Conservation (phyloP, 257 asterid species). For the Schizonepeta tenuifolia region DNA sequence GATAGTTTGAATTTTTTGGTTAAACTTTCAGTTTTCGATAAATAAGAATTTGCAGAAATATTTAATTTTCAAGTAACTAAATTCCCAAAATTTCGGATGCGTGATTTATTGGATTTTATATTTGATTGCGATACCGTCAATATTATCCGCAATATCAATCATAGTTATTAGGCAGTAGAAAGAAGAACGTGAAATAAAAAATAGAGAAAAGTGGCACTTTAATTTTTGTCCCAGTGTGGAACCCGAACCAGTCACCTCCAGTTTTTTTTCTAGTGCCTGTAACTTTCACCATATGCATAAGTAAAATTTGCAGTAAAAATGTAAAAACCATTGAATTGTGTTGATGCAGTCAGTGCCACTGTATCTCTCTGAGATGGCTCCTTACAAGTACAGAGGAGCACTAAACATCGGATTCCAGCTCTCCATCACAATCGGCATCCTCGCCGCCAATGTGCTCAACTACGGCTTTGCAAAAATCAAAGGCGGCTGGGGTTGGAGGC, state of each 20-base stretch:
- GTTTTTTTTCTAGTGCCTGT: too few relatives aligned
- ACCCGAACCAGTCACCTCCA: background rate
- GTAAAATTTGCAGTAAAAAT: background rate
- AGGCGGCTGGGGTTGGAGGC: slow-evolving; percentile 75
- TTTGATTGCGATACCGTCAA: too few relatives aligned
- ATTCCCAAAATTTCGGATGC: background rate
- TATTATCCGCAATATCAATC: background rate
- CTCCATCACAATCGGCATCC: slow-evolving; percentile 51
- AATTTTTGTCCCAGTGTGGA: background rate
- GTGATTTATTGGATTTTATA: background rate
- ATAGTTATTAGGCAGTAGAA: too few relatives aligned
- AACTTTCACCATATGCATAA: background rate
- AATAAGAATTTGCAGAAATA: too few relatives aligned
- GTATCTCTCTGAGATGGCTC: slow-evolving; percentile 67
- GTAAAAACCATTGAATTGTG: background rate
- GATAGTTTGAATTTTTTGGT: background rate
- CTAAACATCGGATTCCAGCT: slow-evolving; percentile 56
- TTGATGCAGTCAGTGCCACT: slow-evolving; percentile 54
- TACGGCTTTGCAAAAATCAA: slow-evolving; percentile 43
- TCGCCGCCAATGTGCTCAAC: slow-evolving; percentile 49
- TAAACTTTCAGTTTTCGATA: too few relatives aligned
- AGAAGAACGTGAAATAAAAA: background rate
- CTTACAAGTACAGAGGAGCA: slow-evolving; percentile 57
- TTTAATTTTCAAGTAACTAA: too few relatives aligned
- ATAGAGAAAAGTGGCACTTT: too few relatives aligned